phyloP scores from a whole-genome alignment of 352 stramenopile genomes.

The Globisporangium irregulare region DNA sequence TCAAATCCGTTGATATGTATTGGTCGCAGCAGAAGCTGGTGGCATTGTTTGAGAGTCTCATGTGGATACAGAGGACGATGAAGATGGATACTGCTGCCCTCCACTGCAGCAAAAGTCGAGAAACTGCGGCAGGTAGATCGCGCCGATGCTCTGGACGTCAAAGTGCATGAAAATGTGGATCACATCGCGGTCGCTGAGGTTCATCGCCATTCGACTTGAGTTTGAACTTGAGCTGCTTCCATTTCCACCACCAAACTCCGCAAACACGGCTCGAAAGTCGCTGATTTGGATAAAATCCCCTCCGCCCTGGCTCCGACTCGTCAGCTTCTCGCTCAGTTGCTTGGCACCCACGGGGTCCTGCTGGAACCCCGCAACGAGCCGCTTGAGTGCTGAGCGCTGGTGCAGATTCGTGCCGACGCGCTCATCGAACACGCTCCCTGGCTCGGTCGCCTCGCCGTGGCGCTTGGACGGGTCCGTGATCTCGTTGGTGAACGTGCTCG shows the following conservation, averaged over 20 bases:
- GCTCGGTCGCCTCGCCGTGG: conserved; percentile 69
- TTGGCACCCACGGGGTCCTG: conserved; percentile 12
- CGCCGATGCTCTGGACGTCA: conserved; percentile 59
- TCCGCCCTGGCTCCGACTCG: conserved; percentile 7
- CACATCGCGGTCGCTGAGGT: conserved; percentile 44
- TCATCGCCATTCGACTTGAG: background rate
- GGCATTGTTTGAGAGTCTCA: background rate
- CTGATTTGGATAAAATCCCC: conserved; percentile 42
- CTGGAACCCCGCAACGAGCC: conserved; percentile 29
- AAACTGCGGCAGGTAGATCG: conserved; percentile 40
- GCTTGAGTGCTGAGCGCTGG: conserved; percentile 57
- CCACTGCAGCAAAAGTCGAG: conserved; percentile 31
- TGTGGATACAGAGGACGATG: background rate
- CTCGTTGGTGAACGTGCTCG: conserved; percentile 74
- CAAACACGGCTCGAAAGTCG: conserved; percentile 37
- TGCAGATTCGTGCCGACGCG: conserved; percentile 49
- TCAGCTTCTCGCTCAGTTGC: conserved; percentile 12
- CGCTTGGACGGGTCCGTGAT: conserved; percentile 58
- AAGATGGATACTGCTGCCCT: background rate
- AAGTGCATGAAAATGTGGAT: conserved; percentile 85
- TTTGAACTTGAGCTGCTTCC: background rate
- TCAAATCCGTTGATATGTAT: background rate
- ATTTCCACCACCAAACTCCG: background rate
- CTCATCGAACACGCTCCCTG: conserved; percentile 45
- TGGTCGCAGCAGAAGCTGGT: background rate